phyloP scores from a whole-genome alignment of 1,139 yeast genomes.

The Kurtzmaniella quercitrusa region DNA sequence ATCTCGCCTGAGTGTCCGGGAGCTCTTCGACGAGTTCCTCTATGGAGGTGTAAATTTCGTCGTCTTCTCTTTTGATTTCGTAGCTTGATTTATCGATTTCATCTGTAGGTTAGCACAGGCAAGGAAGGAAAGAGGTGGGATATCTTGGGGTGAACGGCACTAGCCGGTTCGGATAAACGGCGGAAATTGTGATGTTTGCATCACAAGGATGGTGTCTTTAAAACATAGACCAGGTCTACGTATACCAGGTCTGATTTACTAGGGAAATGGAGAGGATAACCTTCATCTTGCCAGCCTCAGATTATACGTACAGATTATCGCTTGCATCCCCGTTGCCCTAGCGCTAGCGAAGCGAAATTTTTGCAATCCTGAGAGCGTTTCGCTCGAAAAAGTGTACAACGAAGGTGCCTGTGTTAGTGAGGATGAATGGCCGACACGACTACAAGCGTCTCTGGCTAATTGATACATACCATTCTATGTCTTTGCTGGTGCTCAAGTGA shows the following conservation, averaged over 20 bases:
- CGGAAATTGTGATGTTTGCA: too few relatives aligned
- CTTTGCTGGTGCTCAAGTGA: too few relatives aligned
- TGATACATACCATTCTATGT: too few relatives aligned
- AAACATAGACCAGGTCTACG: too few relatives aligned
- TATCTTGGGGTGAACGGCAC: too few relatives aligned
- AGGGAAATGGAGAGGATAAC: too few relatives aligned
- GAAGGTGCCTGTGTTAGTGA: slow-evolving; percentile 25
- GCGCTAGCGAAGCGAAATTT: slow-evolving; percentile 73
- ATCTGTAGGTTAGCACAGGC: slow-evolving; percentile 18
- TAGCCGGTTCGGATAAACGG: too few relatives aligned
- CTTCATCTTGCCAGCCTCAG: neutral
- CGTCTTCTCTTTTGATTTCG: slow-evolving; percentile 49
- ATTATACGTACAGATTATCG: slow-evolving; percentile 49
- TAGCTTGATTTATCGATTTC: slow-evolving; percentile 52
- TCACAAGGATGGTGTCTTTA: too few relatives aligned
- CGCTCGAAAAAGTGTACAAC: slow-evolving; percentile 63
- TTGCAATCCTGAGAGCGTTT: slow-evolving; percentile 55
- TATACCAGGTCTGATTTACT: too few relatives aligned
- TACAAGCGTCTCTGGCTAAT: too few relatives aligned
- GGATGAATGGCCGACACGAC: too few relatives aligned
- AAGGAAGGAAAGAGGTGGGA: neutral
- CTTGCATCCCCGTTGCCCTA: slow-evolving; percentile 60
- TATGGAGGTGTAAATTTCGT: slow-evolving; percentile 40
- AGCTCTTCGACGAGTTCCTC: slow-evolving; percentile 68
- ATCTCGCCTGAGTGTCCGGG: slow-evolving; percentile 82